Evolutionary conservation across 441 rosid genomes (phyloP), one percentile per base, ranked within the genome.

Genomic region (Hura crepitans): DNA sequence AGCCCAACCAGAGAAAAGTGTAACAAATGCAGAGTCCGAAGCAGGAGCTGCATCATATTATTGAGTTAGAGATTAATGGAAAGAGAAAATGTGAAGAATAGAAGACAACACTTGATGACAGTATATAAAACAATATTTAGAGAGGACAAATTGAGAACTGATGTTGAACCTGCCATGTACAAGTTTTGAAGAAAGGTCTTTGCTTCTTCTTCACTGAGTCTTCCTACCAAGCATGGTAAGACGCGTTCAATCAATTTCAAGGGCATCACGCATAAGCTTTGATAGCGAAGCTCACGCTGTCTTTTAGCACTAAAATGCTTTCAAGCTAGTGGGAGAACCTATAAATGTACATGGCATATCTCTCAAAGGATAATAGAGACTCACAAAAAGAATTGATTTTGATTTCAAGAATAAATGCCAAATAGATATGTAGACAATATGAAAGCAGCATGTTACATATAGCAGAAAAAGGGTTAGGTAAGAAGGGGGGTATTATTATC

Each of bases 271-370:
- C 96, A 86, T 47, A 89, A 70, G 78, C 96, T 89, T 76, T 86
- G 85, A 62, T 89, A 89, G 68, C 86, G 83, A 81, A 89, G 89
- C 77, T 87, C 93, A 47, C 86, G 84, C 78, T 89, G 96, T 72
- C 86, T 84, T 72, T 81, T 84, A 77, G 79, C 66, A 79, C 85
- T 84, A 75, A 89, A 89, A 74, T 83, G 89, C 77, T 81, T 87
- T 71, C 89, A 84, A 61, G 96, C 93, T 72, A 89, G 89, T 35
- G 96, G 96, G 56, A 89, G 87, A 72, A 89, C 93, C 96, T 89
- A 65, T 18, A 42, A 78, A 69, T 49, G 47, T 30, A 81, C 33
- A 72, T 63, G 71, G 23, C 57, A 56, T 17, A 27, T 54, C 68
- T 42, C 56, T 66, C 51, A 76, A 57, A 74, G 17, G 46, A 23